phyloP scores from a whole-genome alignment of 225 moss, liverwort and hornwort genomes.

The Lunularia cruciata region DNA sequence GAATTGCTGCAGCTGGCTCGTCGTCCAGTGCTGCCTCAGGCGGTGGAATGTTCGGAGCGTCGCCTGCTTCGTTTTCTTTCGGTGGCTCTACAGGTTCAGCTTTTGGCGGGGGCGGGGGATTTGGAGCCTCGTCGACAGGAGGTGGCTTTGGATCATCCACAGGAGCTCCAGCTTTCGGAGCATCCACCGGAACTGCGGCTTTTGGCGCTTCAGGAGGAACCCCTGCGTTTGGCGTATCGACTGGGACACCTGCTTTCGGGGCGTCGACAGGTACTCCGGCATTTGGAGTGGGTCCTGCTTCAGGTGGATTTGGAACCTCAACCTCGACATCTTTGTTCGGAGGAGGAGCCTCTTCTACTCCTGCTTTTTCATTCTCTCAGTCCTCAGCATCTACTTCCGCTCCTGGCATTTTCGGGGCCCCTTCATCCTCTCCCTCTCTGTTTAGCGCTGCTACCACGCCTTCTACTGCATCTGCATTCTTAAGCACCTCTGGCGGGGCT shows the following conservation, averaged over 20 bases:
- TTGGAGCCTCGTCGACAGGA: constrained; percentile 36
- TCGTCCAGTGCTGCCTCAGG: constrained; percentile 18
- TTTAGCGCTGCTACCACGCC: constrained; percentile 24
- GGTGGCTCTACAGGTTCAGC: constrained; percentile 32
- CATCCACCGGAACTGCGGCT: background rate
- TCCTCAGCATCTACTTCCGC: constrained; percentile 20
- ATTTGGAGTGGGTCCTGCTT: constrained; percentile 16
- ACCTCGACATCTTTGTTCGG: constrained; percentile 27
- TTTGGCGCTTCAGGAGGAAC: constrained; percentile 2
- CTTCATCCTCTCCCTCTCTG: constrained; percentile 18
- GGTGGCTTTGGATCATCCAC: constrained; percentile 22
- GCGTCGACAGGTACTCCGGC: constrained; percentile 5
- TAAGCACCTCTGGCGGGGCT: background rate
- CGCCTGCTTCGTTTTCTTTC: constrained; percentile 32
- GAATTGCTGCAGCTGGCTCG: constrained; percentile 20
- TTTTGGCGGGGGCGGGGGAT: constrained; percentile 25
- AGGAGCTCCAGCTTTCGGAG: constrained; percentile 16
- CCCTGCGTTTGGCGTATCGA: constrained; percentile 13
- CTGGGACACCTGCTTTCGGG: constrained; percentile 19
- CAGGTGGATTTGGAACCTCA: constrained; percentile 31
- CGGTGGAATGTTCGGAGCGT: constrained; percentile 38
- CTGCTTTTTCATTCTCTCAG: constrained; percentile 42
- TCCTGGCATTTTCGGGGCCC: constrained; percentile 37
- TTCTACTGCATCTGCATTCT: constrained; percentile 22
- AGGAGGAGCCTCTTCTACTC: constrained; percentile 13